Conservation (phyloP, 441 rosid species). For the Erodium moschatum region DNA sequence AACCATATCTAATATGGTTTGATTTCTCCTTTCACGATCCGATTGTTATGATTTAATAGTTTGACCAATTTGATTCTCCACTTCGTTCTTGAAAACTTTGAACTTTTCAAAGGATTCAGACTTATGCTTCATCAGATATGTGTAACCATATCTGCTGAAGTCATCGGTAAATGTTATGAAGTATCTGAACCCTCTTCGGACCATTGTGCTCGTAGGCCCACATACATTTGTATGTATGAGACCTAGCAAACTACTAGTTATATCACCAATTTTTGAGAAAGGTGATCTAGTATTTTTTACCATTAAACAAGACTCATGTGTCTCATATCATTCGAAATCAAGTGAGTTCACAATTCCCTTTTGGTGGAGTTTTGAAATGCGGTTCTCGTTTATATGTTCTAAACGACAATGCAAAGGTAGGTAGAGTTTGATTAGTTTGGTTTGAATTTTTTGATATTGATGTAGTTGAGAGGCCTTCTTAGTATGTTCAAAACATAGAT, state of each 20-base stretch:
- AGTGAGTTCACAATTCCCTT: not conserved
- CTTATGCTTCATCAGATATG: not conserved
- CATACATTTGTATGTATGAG: slow-evolving; percentile 15
- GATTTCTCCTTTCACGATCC: not conserved
- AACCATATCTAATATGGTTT: too few species aligned
- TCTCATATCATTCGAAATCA: slow-evolving; percentile 10
- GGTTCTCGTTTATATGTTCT: too few species aligned
- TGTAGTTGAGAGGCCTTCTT: too few species aligned
- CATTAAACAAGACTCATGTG: not conserved
- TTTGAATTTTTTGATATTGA: too few species aligned
- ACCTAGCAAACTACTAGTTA: not conserved
- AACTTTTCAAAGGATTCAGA: slow-evolving; percentile 16
- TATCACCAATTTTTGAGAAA: not conserved
- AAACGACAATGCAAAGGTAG: too few species aligned
- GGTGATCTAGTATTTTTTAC: slow-evolving; percentile 6
- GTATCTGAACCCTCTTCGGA: not conserved
- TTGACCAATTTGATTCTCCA: slow-evolving; percentile 4
- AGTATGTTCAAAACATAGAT: too few species aligned
- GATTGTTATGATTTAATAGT: slow-evolving; percentile 1
- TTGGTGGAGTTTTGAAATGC: too few species aligned
- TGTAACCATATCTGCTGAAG: slow-evolving; percentile 1
- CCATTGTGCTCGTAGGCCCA: not conserved
- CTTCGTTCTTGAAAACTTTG: slow-evolving; percentile 2
- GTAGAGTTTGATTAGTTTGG: too few species aligned
- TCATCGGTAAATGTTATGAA: slow-evolving; percentile 15